Percentiles rank a stretch among this genome's conserved stretches.
These are phyloP conservation scores for Flaveria trinervia DNA, from an alignment of 129 eudicot species.

Conservation along the genomic window DNA sequence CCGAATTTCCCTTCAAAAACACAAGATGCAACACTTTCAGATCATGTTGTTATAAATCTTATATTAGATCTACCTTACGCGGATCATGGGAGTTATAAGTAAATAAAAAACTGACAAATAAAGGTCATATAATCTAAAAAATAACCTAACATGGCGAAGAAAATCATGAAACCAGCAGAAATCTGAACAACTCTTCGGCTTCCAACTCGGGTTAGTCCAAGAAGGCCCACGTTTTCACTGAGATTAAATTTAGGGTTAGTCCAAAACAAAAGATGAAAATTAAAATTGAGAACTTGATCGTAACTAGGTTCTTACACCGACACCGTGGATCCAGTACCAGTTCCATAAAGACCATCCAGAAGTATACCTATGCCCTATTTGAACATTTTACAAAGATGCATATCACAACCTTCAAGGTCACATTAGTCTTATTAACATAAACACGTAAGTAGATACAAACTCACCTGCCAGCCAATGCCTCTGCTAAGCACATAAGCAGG, in stretches of 20 bases:
- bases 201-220: constrained; percentile 90
- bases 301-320: constrained; percentile 70
- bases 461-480: constrained; percentile 99
- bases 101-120: neutral
- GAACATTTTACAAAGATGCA: constrained; percentile 4
- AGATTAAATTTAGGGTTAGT: constrained; percentile 20
- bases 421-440: constrained; percentile 8
- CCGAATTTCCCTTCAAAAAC: constrained; percentile 88
- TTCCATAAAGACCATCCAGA: constrained; percentile 94
- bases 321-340: constrained; percentile 87
- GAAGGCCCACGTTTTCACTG: constrained; percentile 93
- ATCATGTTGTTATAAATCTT: neutral
- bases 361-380: constrained; percentile 87
- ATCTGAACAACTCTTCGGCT: constrained; percentile 92
- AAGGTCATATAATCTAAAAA: constrained; percentile 12
- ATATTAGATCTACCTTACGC: constrained; percentile 1
- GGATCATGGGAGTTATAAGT: neutral
- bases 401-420: neutral
- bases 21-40: neutral
- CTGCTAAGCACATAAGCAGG: constrained; percentile 98
- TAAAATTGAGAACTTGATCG: neutral
- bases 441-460: constrained; percentile 5
- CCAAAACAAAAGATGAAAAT: neutral
- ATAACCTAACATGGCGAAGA: constrained; percentile 79
- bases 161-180: constrained; percentile 92